Conservation (phyloP, 2,329 filamentous ascomycete species). For the Celoporthe dispersa region DNA sequence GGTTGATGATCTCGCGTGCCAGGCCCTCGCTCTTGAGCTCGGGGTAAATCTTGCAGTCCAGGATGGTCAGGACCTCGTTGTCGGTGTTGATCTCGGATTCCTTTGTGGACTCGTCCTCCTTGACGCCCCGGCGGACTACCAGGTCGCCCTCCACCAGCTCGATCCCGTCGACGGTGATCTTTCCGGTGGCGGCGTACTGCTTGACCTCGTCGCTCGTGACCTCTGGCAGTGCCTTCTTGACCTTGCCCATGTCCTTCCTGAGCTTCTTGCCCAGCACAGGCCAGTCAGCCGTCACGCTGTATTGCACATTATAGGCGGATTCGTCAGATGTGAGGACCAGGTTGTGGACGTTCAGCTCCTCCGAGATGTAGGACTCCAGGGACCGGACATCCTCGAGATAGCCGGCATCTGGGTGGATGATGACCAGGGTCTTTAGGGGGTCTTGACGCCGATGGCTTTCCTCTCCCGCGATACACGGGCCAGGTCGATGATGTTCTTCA, state of each 20-base stretch:
- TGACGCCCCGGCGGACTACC: conserved; percentile 78
- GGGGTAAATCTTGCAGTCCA: conserved; percentile 76
- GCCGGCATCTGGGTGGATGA: conserved; percentile 81
- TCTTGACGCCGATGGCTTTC: conserved; percentile 83
- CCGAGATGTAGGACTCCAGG: conserved; percentile 83
- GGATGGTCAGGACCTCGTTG: conserved; percentile 85
- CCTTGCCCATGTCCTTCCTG: conserved; percentile 89
- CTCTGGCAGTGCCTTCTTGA: conserved; percentile 85
- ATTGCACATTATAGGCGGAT: conserved; percentile 88
- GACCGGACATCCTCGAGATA: conserved; percentile 88
- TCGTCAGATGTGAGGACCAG: conserved; percentile 85
- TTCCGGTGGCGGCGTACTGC: conserved; percentile 72
- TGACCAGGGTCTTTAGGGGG: conserved; percentile 87
- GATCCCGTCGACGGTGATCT: conserved; percentile 85
- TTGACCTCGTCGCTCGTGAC: conserved; percentile 83
- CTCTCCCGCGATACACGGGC: conserved; percentile 85
- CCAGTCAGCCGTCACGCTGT: conserved; percentile 90
- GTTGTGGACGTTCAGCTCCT: conserved; percentile 90
- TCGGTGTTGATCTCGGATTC: conserved; percentile 87
- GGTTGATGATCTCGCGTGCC: conserved; percentile 89
- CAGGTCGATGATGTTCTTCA: conserved; percentile 96
- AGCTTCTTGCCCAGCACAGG: conserved; percentile 94
- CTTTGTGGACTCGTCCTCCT: conserved; percentile 71
- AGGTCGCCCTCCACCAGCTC: conserved; percentile 81
- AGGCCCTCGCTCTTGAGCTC: conserved; percentile 78